Evolutionary conservation across 371 early-diverging fungal genomes (phyloP).

Genomic region (Apophysomyces trapeziformis): DNA sequence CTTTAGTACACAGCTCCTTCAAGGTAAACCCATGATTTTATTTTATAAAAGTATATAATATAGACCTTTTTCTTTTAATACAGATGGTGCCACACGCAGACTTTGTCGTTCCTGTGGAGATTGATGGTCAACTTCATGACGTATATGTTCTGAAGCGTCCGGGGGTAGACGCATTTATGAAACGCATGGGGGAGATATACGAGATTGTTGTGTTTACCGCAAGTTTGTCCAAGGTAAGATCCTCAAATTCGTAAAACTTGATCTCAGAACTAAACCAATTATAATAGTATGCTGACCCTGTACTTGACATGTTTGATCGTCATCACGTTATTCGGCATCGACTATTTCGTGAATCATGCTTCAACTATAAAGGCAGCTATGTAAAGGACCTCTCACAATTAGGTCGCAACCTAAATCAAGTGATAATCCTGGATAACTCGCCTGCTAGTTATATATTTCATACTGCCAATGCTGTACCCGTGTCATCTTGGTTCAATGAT

Average conservation of each 20-base stretch:
- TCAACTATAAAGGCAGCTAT: slow-evolving; percentile 93
- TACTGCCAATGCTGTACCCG: slow-evolving; percentile 93
- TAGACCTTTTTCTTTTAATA: slow-evolving; percentile 9
- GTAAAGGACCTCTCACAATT: slow-evolving; percentile 91
- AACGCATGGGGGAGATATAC: slow-evolving; percentile 83
- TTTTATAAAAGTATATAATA: neutral
- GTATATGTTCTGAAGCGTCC: slow-evolving; percentile 97
- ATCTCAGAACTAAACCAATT: slow-evolving; percentile 12
- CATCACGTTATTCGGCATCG: slow-evolving; percentile 86
- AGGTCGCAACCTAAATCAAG: slow-evolving; percentile 83
- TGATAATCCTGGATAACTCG: slow-evolving; percentile 89
- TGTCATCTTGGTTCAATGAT: slow-evolving; percentile 97
- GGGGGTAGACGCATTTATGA: slow-evolving; percentile 92
- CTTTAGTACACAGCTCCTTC: slow-evolving; percentile 68
- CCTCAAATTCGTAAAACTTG: neutral
- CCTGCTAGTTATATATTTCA: slow-evolving; percentile 95
- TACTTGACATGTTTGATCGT: slow-evolving; percentile 90
- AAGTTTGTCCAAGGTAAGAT: slow-evolving; percentile 85
- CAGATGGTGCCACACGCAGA: slow-evolving; percentile 83
- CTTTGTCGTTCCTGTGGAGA: slow-evolving; percentile 87
- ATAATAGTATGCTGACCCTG: slow-evolving; percentile 94
- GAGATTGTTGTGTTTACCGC: slow-evolving; percentile 98
- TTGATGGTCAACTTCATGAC: slow-evolving; percentile 90
- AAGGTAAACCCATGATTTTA: slow-evolving; percentile 36
- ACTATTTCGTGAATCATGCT: slow-evolving; percentile 96